Base-by-base conservation (phyloP, 345 rosid genomes). In the Draba incana region DNA sequence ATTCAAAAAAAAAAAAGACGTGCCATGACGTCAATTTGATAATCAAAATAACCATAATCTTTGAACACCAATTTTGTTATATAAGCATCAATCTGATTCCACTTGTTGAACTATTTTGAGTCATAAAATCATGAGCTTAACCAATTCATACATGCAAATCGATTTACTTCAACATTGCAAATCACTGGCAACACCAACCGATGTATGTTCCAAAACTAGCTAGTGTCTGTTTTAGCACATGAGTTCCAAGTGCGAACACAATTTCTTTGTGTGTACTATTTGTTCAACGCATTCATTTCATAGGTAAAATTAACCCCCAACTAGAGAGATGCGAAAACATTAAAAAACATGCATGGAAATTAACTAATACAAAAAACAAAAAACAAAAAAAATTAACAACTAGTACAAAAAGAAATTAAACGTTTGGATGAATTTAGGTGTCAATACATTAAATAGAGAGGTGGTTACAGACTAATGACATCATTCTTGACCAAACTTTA, bases 281-380 rank as follows among this genome's bases (percentile, higher is more conserved):
- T 15, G 16, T 47, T 12, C 33, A 16, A 48, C 11, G 46, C 56
- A 63, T 12, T 45, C 9, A 20, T 20, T 6, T 6, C 3, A 6
- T 64, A n/a, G 48, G 2, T 10, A 28, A 51, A 51, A 14, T 25
- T 64, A 64, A 51, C 68, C n/a, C 25, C 57, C 58, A 66, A 42
- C 61, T 15, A 39, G 41, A 20, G 20, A 1, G 20, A 53, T 52
- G 15, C 10, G 30, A 52, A 53, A 10, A 6, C 41, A 6, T 43
- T 2, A 24, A 39, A 51, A 48, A 35, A 35, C 10, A 35, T 35
- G 39, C 35, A 23, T 65, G 30, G 49, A 38, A n/a, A 50, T 51
- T 51, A 39, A 65, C 14, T 13, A 13, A 33, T 54, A 54, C 52
- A 1, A 30, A 33, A 66, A n/a, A n/a, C n/a, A n/a, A 15, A 2